A percentile compares a stretch with the other conserved stretches of the same genome.
Conservation (phyloP, 2,329 filamentous ascomycete species). For the Trichophaea hybrida region DNA sequence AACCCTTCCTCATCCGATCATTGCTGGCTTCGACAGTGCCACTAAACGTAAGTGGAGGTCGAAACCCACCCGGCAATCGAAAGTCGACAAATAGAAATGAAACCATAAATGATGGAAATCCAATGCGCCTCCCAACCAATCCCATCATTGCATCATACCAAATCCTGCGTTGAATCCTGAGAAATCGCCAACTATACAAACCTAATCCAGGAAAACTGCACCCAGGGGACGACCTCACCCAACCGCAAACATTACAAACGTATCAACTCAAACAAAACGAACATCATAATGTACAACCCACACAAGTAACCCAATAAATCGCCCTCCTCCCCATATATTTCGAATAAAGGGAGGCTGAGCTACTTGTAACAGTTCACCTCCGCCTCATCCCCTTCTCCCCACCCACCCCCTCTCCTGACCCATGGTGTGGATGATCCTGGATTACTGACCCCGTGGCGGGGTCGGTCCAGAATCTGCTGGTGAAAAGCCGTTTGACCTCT, state of each 20-base stretch:
- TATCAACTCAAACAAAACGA: slow-evolving; percentile 2
- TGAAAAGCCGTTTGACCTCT: slow-evolving; percentile 14
- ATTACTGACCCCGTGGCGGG: slow-evolving; percentile 20
- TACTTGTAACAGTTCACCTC: not conserved
- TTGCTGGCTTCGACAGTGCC: not conserved
- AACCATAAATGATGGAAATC: slow-evolving; percentile 5
- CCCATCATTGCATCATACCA: slow-evolving; percentile 8
- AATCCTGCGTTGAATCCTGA: not conserved
- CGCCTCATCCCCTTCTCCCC: not conserved
- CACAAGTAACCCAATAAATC: not conserved
- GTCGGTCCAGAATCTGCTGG: slow-evolving; percentile 15
- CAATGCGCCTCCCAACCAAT: slow-evolving; percentile 10
- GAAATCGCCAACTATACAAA: slow-evolving; percentile 3
- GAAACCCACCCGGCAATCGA: not conserved
- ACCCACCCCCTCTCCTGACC: not conserved
- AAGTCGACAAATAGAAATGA: slow-evolving; percentile 3
- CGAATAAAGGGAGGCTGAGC: not conserved
- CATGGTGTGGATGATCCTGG: slow-evolving; percentile 1
- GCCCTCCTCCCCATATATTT: not conserved
- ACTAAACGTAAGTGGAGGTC: not conserved
- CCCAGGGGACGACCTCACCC: not conserved
- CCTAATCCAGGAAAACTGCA: too few species aligned
- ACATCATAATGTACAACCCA: slow-evolving; percentile 1
- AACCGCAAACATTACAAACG: slow-evolving; percentile 1
- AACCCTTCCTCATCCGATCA: not conserved